Evolutionary conservation across 163 green algal genomes (phyloP), one percentile per base, ranked within the genome.

Genomic region (Scenedesmus sp.): DNA sequence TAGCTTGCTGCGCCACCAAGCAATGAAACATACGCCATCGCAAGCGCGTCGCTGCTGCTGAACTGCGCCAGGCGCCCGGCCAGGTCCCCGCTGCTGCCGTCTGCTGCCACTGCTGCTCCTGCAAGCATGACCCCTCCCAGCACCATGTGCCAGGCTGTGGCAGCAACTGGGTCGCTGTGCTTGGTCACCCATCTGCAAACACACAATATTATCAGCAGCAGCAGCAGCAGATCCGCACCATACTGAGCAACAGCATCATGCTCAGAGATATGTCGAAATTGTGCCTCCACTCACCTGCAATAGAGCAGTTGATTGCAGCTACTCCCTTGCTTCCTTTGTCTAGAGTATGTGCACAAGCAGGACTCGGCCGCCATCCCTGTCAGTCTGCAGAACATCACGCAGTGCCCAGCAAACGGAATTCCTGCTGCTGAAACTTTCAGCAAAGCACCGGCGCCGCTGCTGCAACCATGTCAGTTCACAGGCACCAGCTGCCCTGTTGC

Each of bases 81-180:
- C 7, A 98, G 92, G 64, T 95, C 94, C 3, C 83, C 88, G 85
- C 84, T 60, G 52, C 4, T 86, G 84, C 85, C 90, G 84, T 99
- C 97, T 79, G 94, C 88, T 18, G 79, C 86, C 0, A 94, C 54
- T 10, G 96, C 95, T n/a, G 96, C 83, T 13, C 90, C 96, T 55
- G 96, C 62, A 54, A 99, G 95, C 10, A 97, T 94, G 0, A 97
- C 52, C 2, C 97, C 96, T 23, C 98, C 98, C 4, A 99, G 94
- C 52, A 99, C 90, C 97, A 99, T 99, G 93, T 99, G 98, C 95
- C 97, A 99, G 6, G 96, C 98, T 10, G 97, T 99, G 0, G 98
- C 98, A 91, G 97, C 96, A 5, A 99, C 94, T 15, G 97, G 97
- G 92, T 99, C 98, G 13, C 93, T 93, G 82, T 98, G 97, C 34